Evolutionary conservation across 2,329 filamentous ascomycete species (phyloP).

Genomic region (Aschersonia sp.): DNA sequence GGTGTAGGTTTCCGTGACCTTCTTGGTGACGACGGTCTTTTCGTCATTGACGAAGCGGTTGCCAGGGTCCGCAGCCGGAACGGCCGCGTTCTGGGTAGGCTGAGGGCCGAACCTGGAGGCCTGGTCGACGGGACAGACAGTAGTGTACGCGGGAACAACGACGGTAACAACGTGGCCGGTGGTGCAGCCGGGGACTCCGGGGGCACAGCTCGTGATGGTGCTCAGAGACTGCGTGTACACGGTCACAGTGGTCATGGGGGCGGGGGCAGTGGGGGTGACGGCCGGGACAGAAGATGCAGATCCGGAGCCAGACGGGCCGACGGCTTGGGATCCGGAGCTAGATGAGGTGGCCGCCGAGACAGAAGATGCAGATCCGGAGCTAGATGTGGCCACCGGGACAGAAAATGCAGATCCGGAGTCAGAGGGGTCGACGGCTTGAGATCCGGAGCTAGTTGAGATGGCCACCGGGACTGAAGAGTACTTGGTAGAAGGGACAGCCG

Average conservation of each 20-base stretch:
- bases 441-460: too few relatives aligned
- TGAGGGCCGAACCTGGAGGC: too few relatives aligned
- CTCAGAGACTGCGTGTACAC: conserved; percentile 21
- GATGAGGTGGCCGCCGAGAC: too few relatives aligned
- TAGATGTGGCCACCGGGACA: too few relatives aligned
- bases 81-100: neutral
- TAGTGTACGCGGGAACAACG: conserved; percentile 21
- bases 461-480: too few relatives aligned
- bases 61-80: neutral
- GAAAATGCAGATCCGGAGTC: too few relatives aligned
- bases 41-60: conserved; percentile 17
- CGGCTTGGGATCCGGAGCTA: too few relatives aligned
- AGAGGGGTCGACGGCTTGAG: too few relatives aligned
- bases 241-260: conserved; percentile 14
- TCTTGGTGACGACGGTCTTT: conserved; percentile 10
- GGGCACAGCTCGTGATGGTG: conserved; percentile 36
- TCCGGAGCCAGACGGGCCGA: too few relatives aligned
- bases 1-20: conserved; percentile 14
- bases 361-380: too few relatives aligned
- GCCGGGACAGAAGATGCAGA: too few relatives aligned
- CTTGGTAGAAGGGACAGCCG: too few relatives aligned
- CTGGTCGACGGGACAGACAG: conserved; percentile 20
- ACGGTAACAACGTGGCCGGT: conserved; percentile 18
- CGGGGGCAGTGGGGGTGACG: neutral
- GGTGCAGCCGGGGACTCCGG: conserved; percentile 21